Conservation (phyloP, 2,329 filamentous ascomycete genomes). For the Cercospora zeina region DNA sequence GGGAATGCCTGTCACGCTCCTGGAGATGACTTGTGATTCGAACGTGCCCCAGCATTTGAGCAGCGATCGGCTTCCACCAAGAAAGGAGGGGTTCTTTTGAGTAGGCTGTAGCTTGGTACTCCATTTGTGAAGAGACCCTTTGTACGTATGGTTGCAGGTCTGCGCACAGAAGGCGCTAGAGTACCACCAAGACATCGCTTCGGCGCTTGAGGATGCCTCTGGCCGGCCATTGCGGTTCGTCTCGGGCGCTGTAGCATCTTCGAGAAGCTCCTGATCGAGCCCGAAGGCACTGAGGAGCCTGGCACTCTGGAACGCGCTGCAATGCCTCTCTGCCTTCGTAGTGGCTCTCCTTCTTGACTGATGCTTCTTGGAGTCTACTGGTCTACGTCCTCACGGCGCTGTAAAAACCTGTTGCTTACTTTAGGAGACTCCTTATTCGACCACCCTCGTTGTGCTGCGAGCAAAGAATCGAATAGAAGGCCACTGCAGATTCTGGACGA, state of each 20-base stretch:
- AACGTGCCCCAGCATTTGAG: neutral
- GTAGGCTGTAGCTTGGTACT: neutral
- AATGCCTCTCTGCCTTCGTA: neutral
- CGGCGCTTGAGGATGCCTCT: neutral
- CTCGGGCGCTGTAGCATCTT: neutral
- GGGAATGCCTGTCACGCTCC: neutral
- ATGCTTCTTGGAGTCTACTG: neutral
- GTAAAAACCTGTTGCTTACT: neutral
- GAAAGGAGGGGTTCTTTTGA: neutral
- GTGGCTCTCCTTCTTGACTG: too few relatives aligned
- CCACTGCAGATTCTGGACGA: neutral
- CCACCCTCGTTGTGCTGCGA: neutral
- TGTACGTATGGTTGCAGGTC: neutral
- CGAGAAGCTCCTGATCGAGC: neutral
- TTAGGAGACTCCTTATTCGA: neutral
- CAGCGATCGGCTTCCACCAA: neutral
- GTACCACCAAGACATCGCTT: neutral
- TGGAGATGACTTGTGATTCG: neutral
- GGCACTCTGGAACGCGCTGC: neutral
- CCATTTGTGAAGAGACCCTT: neutral
- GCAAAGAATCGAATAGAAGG: neutral
- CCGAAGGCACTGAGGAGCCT: neutral
- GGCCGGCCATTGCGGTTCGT: neutral
- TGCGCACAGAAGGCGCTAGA: neutral
- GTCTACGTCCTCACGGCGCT: neutral